phyloP scores from a whole-genome alignment of 306 rosid species.

The Lathyrus aphaca region DNA sequence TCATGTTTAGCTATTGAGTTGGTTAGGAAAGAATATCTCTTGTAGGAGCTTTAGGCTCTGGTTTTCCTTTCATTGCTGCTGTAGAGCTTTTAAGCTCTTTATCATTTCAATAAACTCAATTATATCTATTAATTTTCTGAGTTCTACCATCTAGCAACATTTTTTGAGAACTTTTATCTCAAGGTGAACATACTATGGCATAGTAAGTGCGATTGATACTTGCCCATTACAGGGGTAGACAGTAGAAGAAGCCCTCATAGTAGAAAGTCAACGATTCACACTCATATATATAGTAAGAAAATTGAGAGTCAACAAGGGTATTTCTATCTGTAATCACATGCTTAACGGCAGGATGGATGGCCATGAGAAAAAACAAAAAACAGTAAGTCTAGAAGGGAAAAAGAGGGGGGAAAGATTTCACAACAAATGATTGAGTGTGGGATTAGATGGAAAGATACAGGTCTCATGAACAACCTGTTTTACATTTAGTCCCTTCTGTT shows the following conservation, averaged over 20 bases:
- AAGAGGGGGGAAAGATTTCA: conserved; percentile 2
- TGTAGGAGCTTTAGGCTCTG: not conserved
- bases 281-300: conserved; percentile 2
- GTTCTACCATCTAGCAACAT: not conserved
- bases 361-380: conserved; percentile 14
- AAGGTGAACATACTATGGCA: not conserved
- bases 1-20: not conserved
- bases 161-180: conserved; percentile 22
- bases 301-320: conserved; percentile 3
- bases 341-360: not conserved
- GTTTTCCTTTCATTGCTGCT: not conserved
- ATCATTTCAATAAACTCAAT: not conserved
- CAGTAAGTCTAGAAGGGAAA: conserved; percentile 2
- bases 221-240: not conserved
- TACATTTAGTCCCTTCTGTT: conserved; percentile 4
- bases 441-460: conserved; percentile 1
- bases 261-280: not conserved
- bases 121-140: not conserved
- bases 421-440: not conserved
- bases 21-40: not conserved
- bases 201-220: conserved; percentile 12
- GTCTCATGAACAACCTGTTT: not conserved
- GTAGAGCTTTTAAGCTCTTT: not conserved
- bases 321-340: conserved; percentile 18
- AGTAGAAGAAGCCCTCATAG: conserved; percentile 11